Evolutionary conservation across 163 green algal species (phyloP).

Genomic region (Prototheca wickerhamii): DNA sequence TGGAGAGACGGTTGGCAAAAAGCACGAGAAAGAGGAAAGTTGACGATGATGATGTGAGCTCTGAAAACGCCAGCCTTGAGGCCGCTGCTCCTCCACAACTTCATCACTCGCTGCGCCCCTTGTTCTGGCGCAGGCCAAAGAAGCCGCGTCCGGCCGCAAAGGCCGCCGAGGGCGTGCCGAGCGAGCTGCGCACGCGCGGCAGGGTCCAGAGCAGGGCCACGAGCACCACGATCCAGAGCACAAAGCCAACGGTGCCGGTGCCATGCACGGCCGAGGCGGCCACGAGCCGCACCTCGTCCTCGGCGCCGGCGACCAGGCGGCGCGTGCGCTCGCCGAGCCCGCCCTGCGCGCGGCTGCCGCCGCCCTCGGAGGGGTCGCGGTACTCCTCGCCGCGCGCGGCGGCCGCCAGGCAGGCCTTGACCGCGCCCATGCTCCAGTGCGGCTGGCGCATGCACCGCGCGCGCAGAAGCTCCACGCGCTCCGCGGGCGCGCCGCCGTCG

Average conservation of each 20-base stretch:
- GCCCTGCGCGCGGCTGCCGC: not conserved
- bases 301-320: not conserved
- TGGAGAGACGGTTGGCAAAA: no score
- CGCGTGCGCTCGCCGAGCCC: not conserved
- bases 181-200: not conserved
- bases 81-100: no score
- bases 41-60: no score
- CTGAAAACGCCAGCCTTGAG: no score
- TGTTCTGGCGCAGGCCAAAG: not conserved
- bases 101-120: not conserved
- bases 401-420: not conserved
- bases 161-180: not conserved
- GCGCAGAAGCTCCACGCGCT: not conserved
- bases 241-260: not conserved
- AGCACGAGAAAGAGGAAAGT: no score
- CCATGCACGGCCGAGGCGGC: not conserved
- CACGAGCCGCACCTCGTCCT: not conserved
- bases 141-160: not conserved
- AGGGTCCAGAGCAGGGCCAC: not conserved
- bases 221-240: not conserved
- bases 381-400: not conserved
- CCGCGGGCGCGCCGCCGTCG: not conserved
- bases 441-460: conserved; percentile 1
- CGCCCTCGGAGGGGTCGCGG: not conserved
- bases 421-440: conserved; percentile 3